phyloP scores from a whole-genome alignment of 2,329 filamentous ascomycete species.

The Fusarium sp. region DNA sequence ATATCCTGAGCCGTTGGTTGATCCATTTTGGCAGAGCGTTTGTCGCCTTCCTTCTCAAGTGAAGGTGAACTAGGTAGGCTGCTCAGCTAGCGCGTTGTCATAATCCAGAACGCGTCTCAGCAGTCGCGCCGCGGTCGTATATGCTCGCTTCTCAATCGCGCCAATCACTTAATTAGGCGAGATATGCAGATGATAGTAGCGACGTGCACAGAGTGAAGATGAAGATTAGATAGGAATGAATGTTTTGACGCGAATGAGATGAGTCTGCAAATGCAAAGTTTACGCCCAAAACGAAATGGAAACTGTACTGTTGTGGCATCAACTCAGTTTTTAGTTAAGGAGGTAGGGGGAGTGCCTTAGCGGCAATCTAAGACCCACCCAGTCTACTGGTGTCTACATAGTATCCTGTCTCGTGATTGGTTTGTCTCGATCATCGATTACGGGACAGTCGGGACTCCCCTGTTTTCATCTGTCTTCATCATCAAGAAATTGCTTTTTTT shows the following conservation, averaged over 20 bases:
- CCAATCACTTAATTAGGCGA: neutral
- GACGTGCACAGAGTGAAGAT: neutral
- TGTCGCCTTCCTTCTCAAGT: neutral
- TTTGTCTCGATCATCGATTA: neutral
- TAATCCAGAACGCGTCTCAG: neutral
- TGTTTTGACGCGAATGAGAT: neutral
- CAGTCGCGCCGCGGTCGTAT: neutral
- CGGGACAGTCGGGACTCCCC: neutral
- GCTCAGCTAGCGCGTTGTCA: neutral
- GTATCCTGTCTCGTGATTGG: neutral
- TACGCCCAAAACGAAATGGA: neutral
- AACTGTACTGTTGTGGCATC: neutral
- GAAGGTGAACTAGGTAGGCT: neutral
- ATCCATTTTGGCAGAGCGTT: conserved; percentile 11
- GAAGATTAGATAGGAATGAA: neutral
- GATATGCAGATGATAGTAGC: neutral
- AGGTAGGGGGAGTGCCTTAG: neutral
- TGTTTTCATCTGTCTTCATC: neutral
- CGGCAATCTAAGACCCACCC: neutral
- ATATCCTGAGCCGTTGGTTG: neutral
- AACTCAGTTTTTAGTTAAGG: neutral
- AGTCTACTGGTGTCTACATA: neutral
- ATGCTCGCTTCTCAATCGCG: neutral
- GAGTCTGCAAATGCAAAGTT: neutral
- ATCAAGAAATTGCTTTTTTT: neutral